Base-by-base conservation (phyloP, 768 basidiomycete species). In the Inosperma sp. region DNA sequence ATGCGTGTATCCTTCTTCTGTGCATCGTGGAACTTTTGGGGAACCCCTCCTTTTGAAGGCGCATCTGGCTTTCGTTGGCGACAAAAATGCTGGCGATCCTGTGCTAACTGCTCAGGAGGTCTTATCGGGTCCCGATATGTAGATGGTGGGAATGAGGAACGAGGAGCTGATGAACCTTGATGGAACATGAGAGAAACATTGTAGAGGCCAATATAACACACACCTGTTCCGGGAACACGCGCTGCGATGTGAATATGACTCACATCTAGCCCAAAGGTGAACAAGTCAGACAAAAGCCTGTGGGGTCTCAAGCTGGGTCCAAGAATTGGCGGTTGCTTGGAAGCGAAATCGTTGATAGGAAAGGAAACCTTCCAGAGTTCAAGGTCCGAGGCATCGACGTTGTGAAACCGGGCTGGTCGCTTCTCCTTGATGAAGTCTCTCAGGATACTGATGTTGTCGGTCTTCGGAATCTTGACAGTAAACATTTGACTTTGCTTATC, bases 101-200 rank as follows among this genome's bases (percentile, higher is more conserved):
- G 39, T 23, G 39, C 39, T 41, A 41, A 41, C 39, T 41, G 39
- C 39, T 41, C 39, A 25, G 39, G 23, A 25, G 21, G 22, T n/a
- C 23, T 25, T 41, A 41, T 41, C 39, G 10, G 42, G 42, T 43
- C 42, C 30, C 7, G 27, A 19, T 48, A 48, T 10, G 36, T 25
- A 53, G 52, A 48, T 22, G 46, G 34, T 14, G 43, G 53, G 42
- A 35, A 35, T 26, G 19, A 22, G 19, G 42, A 54, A 31, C 31
- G 13, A 31, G 47, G 47, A 39, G 48, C 40, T 7, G 53, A 26
- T 30, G 48, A 49, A 30, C 53, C 53, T 54, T 44, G 49, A 54
- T 27, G 26, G 29, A 23, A 34, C 12, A 50, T 50, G 21, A 49
- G 53, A 23, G 49, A 54, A 17, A 54, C 30, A 29, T 21, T 12